Evolutionary conservation across 306 rosid genomes (phyloP).

Genomic region (Hylodesmum podocarpum): DNA sequence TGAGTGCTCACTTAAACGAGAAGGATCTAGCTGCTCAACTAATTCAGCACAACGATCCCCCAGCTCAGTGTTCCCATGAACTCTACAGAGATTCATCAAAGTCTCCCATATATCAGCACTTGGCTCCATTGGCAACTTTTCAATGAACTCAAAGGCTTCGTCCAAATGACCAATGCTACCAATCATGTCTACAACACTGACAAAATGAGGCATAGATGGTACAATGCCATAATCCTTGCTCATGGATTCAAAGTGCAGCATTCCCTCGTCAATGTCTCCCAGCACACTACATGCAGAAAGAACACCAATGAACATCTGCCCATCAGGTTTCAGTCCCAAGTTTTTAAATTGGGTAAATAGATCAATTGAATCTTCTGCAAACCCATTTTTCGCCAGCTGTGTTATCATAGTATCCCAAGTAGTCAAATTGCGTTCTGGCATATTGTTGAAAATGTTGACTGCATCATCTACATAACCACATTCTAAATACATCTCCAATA

Average conservation of each 20-base stretch:
- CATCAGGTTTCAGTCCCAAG: slow-evolving; percentile 67
- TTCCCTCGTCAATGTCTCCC: slow-evolving; percentile 68
- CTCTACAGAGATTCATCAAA: slow-evolving; percentile 76
- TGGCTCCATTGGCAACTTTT: slow-evolving; percentile 68
- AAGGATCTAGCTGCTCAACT: slow-evolving; percentile 62
- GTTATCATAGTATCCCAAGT: slow-evolving; percentile 85
- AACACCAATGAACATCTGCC: slow-evolving; percentile 63
- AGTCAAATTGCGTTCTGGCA: slow-evolving; percentile 65
- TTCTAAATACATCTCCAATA: slow-evolving; percentile 71
- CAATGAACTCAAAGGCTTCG: slow-evolving; percentile 78
- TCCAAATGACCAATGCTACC: slow-evolving; percentile 71
- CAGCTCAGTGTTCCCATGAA: slow-evolving; percentile 68
- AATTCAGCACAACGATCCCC: slow-evolving; percentile 78
- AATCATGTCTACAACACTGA: slow-evolving; percentile 69
- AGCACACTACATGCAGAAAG: slow-evolving; percentile 57
- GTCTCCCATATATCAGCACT: slow-evolving; percentile 65
- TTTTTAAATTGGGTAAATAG: slow-evolving; percentile 64
- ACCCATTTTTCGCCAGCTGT: slow-evolving; percentile 64
- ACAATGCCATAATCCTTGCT: slow-evolving; percentile 59
- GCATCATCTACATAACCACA: slow-evolving; percentile 83
- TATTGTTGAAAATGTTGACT: slow-evolving; percentile 46
- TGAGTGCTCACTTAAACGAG: slow-evolving; percentile 60
- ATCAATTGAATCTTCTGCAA: slow-evolving; percentile 76
- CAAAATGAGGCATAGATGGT: slow-evolving; percentile 61
- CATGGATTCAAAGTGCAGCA: slow-evolving; percentile 73